phyloP scores from a whole-genome alignment of 163 green algal species.

The Volvox carteri region DNA sequence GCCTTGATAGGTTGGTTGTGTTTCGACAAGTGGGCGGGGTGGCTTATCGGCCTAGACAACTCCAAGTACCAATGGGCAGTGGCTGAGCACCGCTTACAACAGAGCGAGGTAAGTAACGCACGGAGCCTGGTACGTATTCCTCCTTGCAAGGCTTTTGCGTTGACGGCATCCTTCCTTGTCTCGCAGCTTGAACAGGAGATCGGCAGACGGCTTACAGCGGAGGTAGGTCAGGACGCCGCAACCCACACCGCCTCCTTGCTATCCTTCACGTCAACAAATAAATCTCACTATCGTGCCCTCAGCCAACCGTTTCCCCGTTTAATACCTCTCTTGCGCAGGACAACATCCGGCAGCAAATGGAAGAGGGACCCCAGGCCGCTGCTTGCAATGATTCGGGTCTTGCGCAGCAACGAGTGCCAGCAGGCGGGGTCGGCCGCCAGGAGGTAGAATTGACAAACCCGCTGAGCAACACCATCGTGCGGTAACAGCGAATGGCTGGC shows the following conservation, averaged over 20 bases:
- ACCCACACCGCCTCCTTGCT: neutral
- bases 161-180: no score
- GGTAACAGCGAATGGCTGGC: slow-evolving; percentile 1
- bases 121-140: neutral
- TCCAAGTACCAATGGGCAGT: slow-evolving; percentile 46
- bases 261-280: neutral
- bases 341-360: slow-evolving; percentile 1
- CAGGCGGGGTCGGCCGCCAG: neutral
- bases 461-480: neutral
- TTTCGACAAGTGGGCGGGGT: slow-evolving; percentile 47
- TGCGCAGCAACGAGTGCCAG: neutral
- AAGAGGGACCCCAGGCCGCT: neutral
- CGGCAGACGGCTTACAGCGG: neutral
- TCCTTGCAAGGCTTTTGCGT: neutral
- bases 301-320: no score
- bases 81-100: slow-evolving; percentile 10
- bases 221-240: neutral
- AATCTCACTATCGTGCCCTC: neutral
- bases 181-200: slow-evolving; percentile 21
- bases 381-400: no score
- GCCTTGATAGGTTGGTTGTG: slow-evolving; percentile 23
- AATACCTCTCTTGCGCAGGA: neutral
- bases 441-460: slow-evolving; percentile 22
- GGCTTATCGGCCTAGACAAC: slow-evolving; percentile 52
- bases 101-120: slow-evolving; percentile 24